Evolutionary conservation across 768 basidiomycete species (phyloP), one percentile per base, ranked within the genome.

Genomic region (Russula olivacea): DNA sequence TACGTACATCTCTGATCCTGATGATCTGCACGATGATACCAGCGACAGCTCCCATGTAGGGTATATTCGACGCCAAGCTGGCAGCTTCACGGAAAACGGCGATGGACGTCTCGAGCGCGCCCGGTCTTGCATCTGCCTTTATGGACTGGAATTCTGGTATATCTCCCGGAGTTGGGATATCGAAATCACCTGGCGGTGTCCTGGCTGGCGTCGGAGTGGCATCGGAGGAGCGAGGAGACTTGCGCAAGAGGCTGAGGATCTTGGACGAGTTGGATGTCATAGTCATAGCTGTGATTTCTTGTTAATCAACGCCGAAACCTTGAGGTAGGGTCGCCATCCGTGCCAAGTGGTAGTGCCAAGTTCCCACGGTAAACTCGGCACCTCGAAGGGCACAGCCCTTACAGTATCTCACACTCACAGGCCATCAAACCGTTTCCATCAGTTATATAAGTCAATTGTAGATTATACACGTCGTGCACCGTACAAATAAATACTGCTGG

Each of bases 401-500:
- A n/a, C n/a, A n/a, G n/a, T n/a, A n/a, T n/a, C n/a, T n/a, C n/a
- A n/a, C n/a, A n/a, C n/a, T n/a, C n/a, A n/a, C n/a, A n/a, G n/a
- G n/a, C n/a, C n/a, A 28, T 28, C 15, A 14, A 23, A 43, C 55
- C 30, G 17, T 47, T 53, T 47, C 14, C 50, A 23, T 57, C 38
- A 9, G 55, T 57, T 51, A 58, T 47, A 63, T 63, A 63, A 63
- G 62, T 59, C 51, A 63, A 64, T 55, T 64, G 59, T 64, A 64
- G 58, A 64, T 64, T 64, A 60, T 64, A 64, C 63, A 64, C 63
- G 32, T 43, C 53, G 52, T 59, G 58, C 63, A 49, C 63, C 59
- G 55, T 55, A 64, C 50, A 64, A 23, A 64, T 64, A 64, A 64
- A 64, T 64, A 60, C 63, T 64, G 54, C 63, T 59, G 28, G 28